Conservation (phyloP, 495 filamentous ascomycete species). For the Penicillium pancosmium region DNA sequence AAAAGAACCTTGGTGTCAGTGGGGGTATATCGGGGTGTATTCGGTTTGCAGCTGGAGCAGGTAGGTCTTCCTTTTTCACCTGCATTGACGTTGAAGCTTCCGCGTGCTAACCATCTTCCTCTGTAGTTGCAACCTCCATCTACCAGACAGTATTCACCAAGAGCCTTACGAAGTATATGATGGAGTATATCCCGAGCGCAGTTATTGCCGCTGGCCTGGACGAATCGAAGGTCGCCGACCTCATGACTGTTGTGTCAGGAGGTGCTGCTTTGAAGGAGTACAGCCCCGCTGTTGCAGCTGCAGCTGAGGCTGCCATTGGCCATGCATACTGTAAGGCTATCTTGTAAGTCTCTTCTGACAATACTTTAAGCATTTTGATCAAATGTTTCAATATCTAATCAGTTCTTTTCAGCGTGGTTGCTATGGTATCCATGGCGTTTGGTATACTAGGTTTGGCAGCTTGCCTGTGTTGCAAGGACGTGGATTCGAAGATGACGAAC, state of each 20-base stretch:
- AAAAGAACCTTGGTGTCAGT: constrained; percentile 31
- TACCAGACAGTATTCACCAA: constrained; percentile 28
- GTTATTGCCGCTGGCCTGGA: constrained; percentile 23
- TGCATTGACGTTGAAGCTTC: neutral
- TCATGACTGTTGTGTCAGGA: constrained; percentile 17
- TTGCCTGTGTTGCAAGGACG: constrained; percentile 31
- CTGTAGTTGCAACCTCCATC: constrained; percentile 26
- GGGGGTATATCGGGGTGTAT: constrained; percentile 30
- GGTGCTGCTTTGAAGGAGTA: constrained; percentile 24
- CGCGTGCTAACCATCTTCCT: neutral
- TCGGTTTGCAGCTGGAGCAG: constrained; percentile 29
- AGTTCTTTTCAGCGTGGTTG: constrained; percentile 20
- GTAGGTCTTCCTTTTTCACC: constrained; percentile 14
- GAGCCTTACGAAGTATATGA: constrained; percentile 21
- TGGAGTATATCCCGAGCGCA: constrained; percentile 20
- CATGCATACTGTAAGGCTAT: constrained; percentile 31
- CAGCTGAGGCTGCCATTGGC: constrained; percentile 20
- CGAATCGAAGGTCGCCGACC: constrained; percentile 20
- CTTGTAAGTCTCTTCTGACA: constrained; percentile 19
- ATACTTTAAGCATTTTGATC: too few relatives aligned
- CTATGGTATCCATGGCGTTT: constrained; percentile 33
- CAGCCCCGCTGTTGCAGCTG: constrained; percentile 21
- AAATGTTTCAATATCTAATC: too few relatives aligned
- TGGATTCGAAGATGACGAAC: constrained; percentile 31
- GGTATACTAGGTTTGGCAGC: constrained; percentile 27